A percentile compares a stretch with the other conserved stretches of the same genome.
Evolutionary conservation across 345 rosid genomes (phyloP).

Genomic region (Bretschneidera sinensis): DNA sequence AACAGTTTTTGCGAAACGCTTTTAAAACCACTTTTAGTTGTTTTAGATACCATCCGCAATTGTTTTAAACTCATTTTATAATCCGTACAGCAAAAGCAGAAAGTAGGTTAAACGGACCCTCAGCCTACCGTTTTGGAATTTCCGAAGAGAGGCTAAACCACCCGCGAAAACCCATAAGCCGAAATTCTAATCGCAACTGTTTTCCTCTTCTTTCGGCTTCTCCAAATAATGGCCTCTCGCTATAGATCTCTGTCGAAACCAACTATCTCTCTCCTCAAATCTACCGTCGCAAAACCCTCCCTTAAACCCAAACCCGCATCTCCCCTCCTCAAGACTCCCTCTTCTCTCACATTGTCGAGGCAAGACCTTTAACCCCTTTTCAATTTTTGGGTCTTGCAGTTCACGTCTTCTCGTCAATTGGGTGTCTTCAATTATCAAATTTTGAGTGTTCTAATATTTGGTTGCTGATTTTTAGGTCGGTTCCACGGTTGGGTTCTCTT

Average conservation of each 20-base stretch:
- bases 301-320: constrained; percentile 34
- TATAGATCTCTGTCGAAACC: constrained; percentile 65
- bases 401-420: neutral
- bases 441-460: neutral
- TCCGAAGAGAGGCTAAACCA: constrained; percentile 14
- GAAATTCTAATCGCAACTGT: no score
- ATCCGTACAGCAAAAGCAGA: no score
- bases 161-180: no score
- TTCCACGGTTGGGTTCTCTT: constrained; percentile 58
- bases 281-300: constrained; percentile 49
- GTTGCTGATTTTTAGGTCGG: constrained; percentile 42
- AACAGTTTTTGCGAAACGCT: no score
- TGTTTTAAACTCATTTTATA: no score
- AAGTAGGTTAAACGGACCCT: no score
- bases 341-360: constrained; percentile 53
- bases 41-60: no score
- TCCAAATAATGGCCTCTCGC: constrained; percentile 86
- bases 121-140: no score
- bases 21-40: no score
- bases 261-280: constrained; percentile 45
- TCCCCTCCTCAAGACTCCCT: constrained; percentile 32
- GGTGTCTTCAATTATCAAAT: constrained; percentile 3
- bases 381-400: constrained; percentile 1
- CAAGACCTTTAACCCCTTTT: constrained; percentile 5
- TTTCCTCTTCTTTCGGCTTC: no score